Conservation (phyloP, 192 early-diverging fungal genomes). For the Entophlyctis luteolus region DNA sequence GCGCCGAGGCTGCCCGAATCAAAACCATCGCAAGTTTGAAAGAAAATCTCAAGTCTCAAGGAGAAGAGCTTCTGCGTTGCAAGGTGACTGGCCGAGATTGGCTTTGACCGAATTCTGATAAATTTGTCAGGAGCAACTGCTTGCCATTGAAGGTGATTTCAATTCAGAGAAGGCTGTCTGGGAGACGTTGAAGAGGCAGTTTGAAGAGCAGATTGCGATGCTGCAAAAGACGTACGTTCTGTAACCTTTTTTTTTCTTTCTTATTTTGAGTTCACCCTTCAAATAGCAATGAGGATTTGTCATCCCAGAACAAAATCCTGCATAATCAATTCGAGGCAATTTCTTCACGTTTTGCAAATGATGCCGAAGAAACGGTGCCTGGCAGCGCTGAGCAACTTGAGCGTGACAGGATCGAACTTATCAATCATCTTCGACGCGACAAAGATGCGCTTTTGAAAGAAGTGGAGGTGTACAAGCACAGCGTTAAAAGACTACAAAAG, state of each 20-base stretch:
- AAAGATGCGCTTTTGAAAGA: constrained; percentile 67
- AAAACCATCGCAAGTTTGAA: neutral
- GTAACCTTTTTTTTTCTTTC: neutral
- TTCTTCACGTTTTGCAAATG: constrained; percentile 3
- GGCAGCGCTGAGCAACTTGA: neutral
- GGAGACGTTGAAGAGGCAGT: constrained; percentile 41
- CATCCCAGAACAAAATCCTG: constrained; percentile 68
- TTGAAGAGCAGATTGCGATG: constrained; percentile 43
- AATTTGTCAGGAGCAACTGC: constrained; percentile 11
- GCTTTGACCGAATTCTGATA: too few relatives aligned
- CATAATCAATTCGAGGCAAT: constrained; percentile 64
- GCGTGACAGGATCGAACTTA: constrained; percentile 42
- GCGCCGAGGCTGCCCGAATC: constrained; percentile 26
- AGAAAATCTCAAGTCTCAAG: neutral
- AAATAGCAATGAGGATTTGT: constrained; percentile 47
- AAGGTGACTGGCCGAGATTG: too few relatives aligned
- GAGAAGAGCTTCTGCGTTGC: neutral
- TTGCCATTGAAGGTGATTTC: constrained; percentile 45
- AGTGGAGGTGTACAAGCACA: constrained; percentile 65
- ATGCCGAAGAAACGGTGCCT: neutral
- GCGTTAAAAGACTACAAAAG: constrained; percentile 58
- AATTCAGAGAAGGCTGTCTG: constrained; percentile 39
- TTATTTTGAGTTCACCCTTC: neutral
- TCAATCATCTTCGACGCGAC: constrained; percentile 68
- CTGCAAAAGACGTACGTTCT: constrained; percentile 31